Percentiles rank a stretch among this genome's conserved stretches.
Evolutionary conservation across 345 rosid genomes (phyloP).

Genomic region (Eutrema yunnanense): DNA sequence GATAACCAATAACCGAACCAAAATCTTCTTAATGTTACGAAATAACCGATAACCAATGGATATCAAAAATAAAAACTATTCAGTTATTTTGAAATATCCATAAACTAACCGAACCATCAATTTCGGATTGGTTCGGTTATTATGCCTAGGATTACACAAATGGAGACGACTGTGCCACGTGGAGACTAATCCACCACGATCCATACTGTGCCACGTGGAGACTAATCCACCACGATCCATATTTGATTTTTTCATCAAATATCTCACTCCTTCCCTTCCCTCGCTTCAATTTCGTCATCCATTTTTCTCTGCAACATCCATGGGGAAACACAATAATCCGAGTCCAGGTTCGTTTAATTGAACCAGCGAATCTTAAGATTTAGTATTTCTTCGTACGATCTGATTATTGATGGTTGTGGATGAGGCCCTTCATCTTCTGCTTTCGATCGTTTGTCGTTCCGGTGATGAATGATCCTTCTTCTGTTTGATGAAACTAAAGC

Average conservation of each 20-base stretch:
- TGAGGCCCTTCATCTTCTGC: slow-evolving; percentile 2
- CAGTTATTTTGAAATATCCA: no score
- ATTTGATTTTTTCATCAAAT: not conserved
- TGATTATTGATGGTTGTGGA: not conserved
- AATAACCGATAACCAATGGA: no score
- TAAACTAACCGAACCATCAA: no score
- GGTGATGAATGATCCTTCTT: not conserved
- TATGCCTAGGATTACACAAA: not conserved
- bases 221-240: slow-evolving; percentile 10
- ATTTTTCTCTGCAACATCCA: not conserved
- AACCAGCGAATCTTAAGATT: not conserved
- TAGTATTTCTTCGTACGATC: not conserved
- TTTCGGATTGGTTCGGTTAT: no score
- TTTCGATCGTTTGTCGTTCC: not conserved
- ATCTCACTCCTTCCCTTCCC: not conserved
- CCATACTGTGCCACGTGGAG: slow-evolving; percentile 20
- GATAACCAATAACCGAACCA: no score
- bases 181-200: slow-evolving; percentile 16
- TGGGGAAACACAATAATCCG: not conserved
- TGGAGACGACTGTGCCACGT: slow-evolving; percentile 20
- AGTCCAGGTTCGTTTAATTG: slow-evolving; percentile 4
- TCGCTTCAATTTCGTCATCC: slow-evolving; percentile 14
- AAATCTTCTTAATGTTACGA: no score
- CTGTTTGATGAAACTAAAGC: slow-evolving; percentile 10
- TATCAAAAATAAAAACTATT: no score